These are phyloP conservation scores for Pharnaceum exiguum DNA, from an alignment of 148 eudicot genomes.

Conservation along the genomic window DNA sequence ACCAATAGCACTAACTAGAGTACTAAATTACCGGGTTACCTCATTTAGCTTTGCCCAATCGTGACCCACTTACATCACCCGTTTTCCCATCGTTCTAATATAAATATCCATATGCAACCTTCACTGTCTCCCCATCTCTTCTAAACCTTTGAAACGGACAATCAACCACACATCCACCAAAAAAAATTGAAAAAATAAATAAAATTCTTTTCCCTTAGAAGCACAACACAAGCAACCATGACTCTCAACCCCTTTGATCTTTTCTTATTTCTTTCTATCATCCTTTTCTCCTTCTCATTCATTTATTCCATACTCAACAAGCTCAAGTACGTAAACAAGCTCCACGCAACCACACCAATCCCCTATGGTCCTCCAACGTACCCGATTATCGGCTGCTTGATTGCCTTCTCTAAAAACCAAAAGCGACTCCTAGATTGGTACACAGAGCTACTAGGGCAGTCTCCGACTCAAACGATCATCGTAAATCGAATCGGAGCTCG, in stretches of 20 bases:
- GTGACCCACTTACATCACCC: no score
- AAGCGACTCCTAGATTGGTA: conserved; percentile 57
- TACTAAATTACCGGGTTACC: no score
- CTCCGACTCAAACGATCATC: conserved; percentile 44
- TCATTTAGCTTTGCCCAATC: no score
- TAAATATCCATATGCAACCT: no score
- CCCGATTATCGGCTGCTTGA: conserved; percentile 47
- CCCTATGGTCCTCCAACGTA: conserved; percentile 28
- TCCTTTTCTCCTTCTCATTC: conserved; percentile 1
- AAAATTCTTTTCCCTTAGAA: no score
- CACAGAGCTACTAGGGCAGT: conserved; percentile 43
- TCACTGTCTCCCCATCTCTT: no score
- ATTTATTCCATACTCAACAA: background rate
- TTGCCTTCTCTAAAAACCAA: conserved; percentile 48
- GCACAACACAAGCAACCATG: background rate
- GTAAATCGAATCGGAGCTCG: conserved; percentile 47
- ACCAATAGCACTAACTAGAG: no score
- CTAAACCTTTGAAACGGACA: no score
- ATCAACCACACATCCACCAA: no score
- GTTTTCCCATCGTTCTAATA: no score
- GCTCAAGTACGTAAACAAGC: no score
- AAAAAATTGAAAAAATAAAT: no score
- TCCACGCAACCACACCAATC: background rate
- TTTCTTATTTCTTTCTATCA: conserved; percentile 10
- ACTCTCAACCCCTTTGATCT: conserved; percentile 7